These are phyloP conservation scores for Puccinia hordei DNA, from an alignment of 1,284 basidiomycete genomes.

Conservation along the genomic window DNA sequence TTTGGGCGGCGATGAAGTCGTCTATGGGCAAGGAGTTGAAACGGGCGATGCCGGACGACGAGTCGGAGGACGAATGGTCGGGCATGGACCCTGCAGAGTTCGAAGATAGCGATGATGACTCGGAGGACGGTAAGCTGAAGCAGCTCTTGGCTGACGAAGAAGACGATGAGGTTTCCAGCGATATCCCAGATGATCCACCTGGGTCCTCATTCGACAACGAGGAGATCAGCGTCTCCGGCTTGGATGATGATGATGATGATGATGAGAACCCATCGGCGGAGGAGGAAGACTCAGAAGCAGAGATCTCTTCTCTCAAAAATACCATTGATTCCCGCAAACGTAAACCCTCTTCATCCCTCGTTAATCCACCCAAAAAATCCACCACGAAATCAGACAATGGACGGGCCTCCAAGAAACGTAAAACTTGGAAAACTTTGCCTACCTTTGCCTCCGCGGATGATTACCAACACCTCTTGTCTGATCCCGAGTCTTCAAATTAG, in stretches of 20 bases:
- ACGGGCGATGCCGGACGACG: conserved; percentile 53
- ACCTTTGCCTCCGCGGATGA: conserved; percentile 94
- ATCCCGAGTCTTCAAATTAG: neutral
- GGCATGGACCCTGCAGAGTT: conserved; percentile 22
- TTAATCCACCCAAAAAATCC: conserved; percentile 54
- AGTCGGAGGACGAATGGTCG: conserved; percentile 65
- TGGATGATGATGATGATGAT: conserved; percentile 56
- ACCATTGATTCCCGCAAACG: conserved; percentile 50
- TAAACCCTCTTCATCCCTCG: conserved; percentile 23
- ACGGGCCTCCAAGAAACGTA: conserved; percentile 62
- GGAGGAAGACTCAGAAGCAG: neutral
- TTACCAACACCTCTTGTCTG: conserved; percentile 86
- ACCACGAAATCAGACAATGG: conserved; percentile 60
- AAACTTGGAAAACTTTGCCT: conserved; percentile 72
- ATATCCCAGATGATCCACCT: neutral
- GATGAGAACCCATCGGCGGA: neutral
- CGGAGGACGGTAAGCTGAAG: neutral
- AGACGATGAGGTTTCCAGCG: conserved; percentile 61
- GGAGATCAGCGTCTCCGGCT: conserved; percentile 53
- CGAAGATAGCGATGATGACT: conserved; percentile 7
- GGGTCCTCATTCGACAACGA: conserved; percentile 53
- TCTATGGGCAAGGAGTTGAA: conserved; percentile 60
- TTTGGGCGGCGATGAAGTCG: conserved; percentile 62
- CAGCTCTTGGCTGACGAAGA: conserved; percentile 66
- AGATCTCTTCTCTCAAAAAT: conserved; percentile 7